Evolutionary conservation across 768 basidiomycete species (phyloP).

Genomic region (Lactarius evosmus): DNA sequence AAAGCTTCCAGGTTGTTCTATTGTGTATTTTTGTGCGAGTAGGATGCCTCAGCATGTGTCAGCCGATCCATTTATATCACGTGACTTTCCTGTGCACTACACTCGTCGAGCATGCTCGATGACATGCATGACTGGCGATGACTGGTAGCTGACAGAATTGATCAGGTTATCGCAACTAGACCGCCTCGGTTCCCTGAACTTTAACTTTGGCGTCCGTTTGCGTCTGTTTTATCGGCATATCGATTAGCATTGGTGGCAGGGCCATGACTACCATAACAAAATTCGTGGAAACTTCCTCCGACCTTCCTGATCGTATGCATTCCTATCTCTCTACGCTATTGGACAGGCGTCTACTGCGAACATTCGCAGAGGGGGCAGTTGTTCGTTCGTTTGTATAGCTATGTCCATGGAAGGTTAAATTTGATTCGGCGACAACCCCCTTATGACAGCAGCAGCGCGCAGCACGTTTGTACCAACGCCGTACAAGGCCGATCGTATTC

Average conservation of each 20-base stretch:
- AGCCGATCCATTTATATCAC: not conserved
- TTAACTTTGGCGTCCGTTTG: not conserved
- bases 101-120: not conserved
- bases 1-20: not conserved
- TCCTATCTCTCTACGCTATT: not conserved
- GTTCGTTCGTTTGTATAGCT: not conserved
- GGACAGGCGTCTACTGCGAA: not conserved
- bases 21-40: not conserved
- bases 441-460: slow-evolving; percentile 7
- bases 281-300: not conserved
- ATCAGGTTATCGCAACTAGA: not conserved
- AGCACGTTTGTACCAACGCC: not conserved
- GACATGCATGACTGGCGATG: not conserved
- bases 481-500: slow-evolving; percentile 15
- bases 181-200: too few species aligned
- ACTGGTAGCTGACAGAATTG: slow-evolving; percentile 1
- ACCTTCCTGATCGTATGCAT: not conserved
- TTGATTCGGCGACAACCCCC: slow-evolving; percentile 1
- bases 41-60: not conserved
- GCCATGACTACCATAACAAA: not conserved
- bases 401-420: not conserved
- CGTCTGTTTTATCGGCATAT: not conserved
- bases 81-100: not conserved
- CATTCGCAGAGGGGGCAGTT: too few species aligned
- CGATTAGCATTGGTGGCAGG: not conserved